Percentiles rank a stretch among this genome's conserved stretches.
Evolutionary conservation across 208 protist species (phyloP).

Genomic region (Crithidia brevicula): DNA sequence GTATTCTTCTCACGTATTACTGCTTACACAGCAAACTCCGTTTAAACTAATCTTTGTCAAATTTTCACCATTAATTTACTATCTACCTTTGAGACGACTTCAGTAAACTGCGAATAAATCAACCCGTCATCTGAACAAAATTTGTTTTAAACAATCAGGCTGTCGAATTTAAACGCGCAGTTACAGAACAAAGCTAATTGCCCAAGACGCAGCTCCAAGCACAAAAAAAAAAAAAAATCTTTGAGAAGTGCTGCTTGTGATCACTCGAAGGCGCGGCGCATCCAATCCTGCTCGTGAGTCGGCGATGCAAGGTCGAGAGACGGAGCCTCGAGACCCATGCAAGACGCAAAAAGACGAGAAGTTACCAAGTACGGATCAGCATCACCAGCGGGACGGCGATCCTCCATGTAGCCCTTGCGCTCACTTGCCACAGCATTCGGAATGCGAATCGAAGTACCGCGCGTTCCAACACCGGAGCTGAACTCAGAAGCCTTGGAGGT

Average conservation of each 20-base stretch:
- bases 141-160: conserved; percentile 6
- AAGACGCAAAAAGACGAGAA: conserved; percentile 87
- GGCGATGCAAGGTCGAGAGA: conserved; percentile 63
- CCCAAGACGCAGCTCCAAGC: neutral
- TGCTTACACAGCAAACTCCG: conserved; percentile 5
- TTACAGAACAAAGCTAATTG: neutral
- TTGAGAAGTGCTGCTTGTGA: conserved; percentile 2
- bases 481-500: conserved; percentile 80
- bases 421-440: conserved; percentile 91
- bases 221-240: conserved; percentile 3
- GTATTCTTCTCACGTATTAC: neutral
- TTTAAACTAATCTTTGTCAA: neutral
- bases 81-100: neutral
- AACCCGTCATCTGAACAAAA: neutral
- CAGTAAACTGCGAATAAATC: neutral
- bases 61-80: neutral
- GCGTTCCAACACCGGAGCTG: conserved; percentile 83
- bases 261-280: conserved; percentile 53
- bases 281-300: conserved; percentile 73
- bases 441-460: conserved; percentile 96
- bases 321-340: conserved; percentile 56
- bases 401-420: conserved; percentile 97
- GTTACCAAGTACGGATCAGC: conserved; percentile 97
- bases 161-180: conserved; percentile 9
- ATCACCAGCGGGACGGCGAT: conserved; percentile 96